Evolutionary conservation across 805 yeast species (phyloP).

Genomic region (Candida schatavii): DNA sequence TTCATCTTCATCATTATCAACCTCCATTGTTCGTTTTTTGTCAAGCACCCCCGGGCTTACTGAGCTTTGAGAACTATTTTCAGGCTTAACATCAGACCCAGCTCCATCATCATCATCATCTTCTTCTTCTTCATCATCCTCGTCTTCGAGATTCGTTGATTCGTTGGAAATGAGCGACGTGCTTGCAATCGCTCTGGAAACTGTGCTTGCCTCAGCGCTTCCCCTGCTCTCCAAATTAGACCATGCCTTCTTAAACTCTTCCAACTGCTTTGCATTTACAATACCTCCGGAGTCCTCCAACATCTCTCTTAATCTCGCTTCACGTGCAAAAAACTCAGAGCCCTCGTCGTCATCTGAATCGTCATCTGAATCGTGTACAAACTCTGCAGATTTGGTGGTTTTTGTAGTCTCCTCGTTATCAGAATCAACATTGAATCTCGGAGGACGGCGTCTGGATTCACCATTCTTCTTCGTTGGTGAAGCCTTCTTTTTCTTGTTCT

Average conservation of each 20-base stretch:
- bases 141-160: slow-evolving; percentile 1
- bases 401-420: slow-evolving; percentile 23
- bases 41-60: neutral
- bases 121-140: slow-evolving; percentile 7
- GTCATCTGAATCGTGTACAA: slow-evolving; percentile 61
- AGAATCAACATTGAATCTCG: slow-evolving; percentile 26
- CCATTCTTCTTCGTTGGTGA: slow-evolving; percentile 2
- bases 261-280: slow-evolving; percentile 29
- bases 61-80: neutral
- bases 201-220: slow-evolving; percentile 10
- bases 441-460: slow-evolving; percentile 12
- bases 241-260: slow-evolving; percentile 33
- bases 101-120: slow-evolving; percentile 12
- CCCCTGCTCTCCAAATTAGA: slow-evolving; percentile 14
- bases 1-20: neutral
- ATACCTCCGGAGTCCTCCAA: slow-evolving; percentile 37
- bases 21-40: neutral
- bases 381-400: slow-evolving; percentile 48
- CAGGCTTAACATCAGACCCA: neutral
- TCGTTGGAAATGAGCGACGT: slow-evolving; percentile 9
- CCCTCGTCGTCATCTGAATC: slow-evolving; percentile 58
- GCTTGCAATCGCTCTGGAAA: slow-evolving; percentile 15
- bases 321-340: slow-evolving; percentile 53
- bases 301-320: slow-evolving; percentile 45
- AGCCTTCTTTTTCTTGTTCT: slow-evolving; percentile 10